Base-by-base conservation (phyloP, 805 yeast genomes). In the Ogataea ganodermae region DNA sequence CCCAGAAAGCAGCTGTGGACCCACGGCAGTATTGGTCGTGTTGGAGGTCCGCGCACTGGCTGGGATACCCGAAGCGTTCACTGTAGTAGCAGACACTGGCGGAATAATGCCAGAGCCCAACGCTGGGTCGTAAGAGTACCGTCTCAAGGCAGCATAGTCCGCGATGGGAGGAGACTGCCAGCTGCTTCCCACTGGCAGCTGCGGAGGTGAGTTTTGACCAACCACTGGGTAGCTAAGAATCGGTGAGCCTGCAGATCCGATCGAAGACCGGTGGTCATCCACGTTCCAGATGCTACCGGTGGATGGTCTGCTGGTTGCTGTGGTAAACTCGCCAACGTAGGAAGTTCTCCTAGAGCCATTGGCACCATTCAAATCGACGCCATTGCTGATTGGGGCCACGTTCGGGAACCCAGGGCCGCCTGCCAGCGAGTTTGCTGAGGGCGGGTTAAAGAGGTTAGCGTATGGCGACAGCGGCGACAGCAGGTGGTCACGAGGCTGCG, bases 81-180 rank as follows among this genome's bases (percentile, higher is more conserved):
- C 40, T 3, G 53, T 35, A 28, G 38, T 36, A 26, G 38, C 42
- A 9, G 54, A 41, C 1, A 36, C 35, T 2, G 48, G 50, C 9
- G 45, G 44, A 30, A 48, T 26, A 40, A 50, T 44, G 7, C 50
- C 47, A 3, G 53, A 16, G 12, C 53, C 53, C 13, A 50, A 40
- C 6, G 57, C 49, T 4, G 58, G 48, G 43, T 60, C 63, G 44
- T 58, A 55, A 6, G 66, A 60, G 31, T 59, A 59, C 13, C 63
- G 41, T 49, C 65, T 55, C 23, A 57, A 43, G 6, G 62, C 53
- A 3, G 55, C 49, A 26, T 51, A 51, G 22, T 58, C 63, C 6
- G 61, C 56, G n/a, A 45, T 26, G 6, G 66, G 63, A 10, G 60
- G 61, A 4, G 65, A 54, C 18, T 48, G 52, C 62, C 63, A 58